Base-by-base conservation (phyloP, 768 basidiomycete genomes). In the Filobasidium wieringae region DNA sequence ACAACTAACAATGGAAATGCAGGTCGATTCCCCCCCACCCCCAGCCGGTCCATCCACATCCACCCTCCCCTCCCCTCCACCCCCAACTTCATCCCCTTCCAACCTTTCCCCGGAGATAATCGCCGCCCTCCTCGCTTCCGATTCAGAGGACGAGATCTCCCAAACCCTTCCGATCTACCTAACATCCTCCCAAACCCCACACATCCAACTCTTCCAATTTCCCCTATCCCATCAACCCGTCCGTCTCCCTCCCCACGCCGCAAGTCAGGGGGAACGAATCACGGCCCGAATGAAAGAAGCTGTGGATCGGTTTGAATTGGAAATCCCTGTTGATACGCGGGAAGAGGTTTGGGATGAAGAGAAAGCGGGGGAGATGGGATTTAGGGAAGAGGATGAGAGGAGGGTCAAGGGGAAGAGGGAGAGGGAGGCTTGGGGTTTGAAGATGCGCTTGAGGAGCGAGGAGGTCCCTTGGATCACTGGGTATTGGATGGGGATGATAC, bases 171-270 rank as follows among this genome's bases (percentile, higher is more conserved):
- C 74, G 5, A 68, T 75, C 34, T 75, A 71, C 63, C 62, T 75
- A 26, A 68, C 69, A 5, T 63, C 72, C 1, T 50, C 60, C 5
- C 62, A 73, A 2, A 53, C 55, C 7, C 66, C 67, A 1, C 47
- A 69, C 37, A 50, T 75, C 7, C 65, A 72, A 53, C 61, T 75
- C 5, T 72, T 71, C 57, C 72, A 75, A 60, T 75, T 68, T 57
- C 74, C 74, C 0, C 60, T 68, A n/a, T 65, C 64, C 26, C 67
- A 64, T 34, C 41, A 55, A 7, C 55, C 65, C 7, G 51, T 70
- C 27, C 47, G 39, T 9, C 64, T 68, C 1, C 68, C 74, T 3
- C 56, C 56, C 17, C 68, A 63, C 54, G 72, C 71, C 0, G 26
- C 31, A 9, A 63, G 66, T 43, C 57, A 66, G 11, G 71, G 70